Evolutionary conservation across 176 grass and related monocot genomes (phyloP).

Genomic region (sorghum (Sorghum bicolor)): Sorghum_bicolor_NCBIv3 NC_012874.2:16891501-16892000

Average conservation of each 20-base stretch:
- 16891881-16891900: constrained; percentile 1
- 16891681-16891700: constrained; percentile 93
- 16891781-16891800: constrained; percentile 96
- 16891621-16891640: neutral
- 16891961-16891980: neutral
- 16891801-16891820: constrained; percentile 90
- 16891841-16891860: neutral
- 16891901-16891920: neutral
- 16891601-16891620: constrained; percentile 6
- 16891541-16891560: neutral
- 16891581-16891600: neutral
- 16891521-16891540: constrained; percentile 82
- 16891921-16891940: neutral
- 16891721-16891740: constrained; percentile 99
- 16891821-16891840: constrained; percentile 74
- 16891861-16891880: neutral
- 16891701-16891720: constrained; percentile 87
- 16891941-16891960: neutral
- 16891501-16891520: constrained; percentile 64
- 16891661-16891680: constrained; percentile 45
- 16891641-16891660: constrained; percentile 2
- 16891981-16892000: neutral
- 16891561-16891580: neutral
- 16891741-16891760: constrained; percentile 98
- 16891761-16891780: constrained; percentile 73